A percentile compares a stretch with the other conserved stretches of the same genome.
These are phyloP conservation scores for Saprolegnia parasitica DNA, from an alignment of 352 stramenopile species.

Conservation along the genomic window DNA sequence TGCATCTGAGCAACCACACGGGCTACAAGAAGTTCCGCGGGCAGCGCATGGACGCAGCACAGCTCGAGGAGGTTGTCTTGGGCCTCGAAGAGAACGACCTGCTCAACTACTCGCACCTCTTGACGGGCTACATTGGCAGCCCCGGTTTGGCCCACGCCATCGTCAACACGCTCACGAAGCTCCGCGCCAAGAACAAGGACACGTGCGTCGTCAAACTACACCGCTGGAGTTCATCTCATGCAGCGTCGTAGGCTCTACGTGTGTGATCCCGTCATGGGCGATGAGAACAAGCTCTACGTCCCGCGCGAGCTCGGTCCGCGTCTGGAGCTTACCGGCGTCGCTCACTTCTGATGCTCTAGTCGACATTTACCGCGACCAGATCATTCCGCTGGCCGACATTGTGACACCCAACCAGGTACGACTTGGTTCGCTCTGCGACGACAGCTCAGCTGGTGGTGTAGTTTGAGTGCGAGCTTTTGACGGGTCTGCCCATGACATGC, in stretches of 20 bases:
- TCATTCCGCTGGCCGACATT: constrained; percentile 78
- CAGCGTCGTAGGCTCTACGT: constrained; percentile 47
- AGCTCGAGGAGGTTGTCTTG: constrained; percentile 72
- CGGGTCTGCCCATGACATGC: constrained; percentile 57
- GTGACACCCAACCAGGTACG: constrained; percentile 70
- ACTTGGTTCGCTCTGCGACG: not conserved
- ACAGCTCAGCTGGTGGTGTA: not conserved
- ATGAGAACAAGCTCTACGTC: constrained; percentile 79
- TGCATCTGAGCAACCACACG: constrained; percentile 86
- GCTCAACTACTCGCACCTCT: constrained; percentile 67
- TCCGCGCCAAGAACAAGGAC: constrained; percentile 21
- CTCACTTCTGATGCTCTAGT: constrained; percentile 39
- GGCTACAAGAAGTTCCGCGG: constrained; percentile 72
- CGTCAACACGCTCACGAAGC: constrained; percentile 32
- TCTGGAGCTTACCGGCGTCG: not conserved
- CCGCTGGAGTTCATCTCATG: not conserved
- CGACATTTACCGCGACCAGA: constrained; percentile 66
- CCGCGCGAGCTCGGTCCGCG: constrained; percentile 61
- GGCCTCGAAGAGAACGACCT: constrained; percentile 71
- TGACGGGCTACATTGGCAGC: constrained; percentile 80
- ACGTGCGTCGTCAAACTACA: not conserved
- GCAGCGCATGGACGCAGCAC: constrained; percentile 53
- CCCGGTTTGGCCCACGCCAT: constrained; percentile 65
- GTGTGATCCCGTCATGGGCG: constrained; percentile 79
- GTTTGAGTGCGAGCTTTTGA: constrained; percentile 79